Evolutionary conservation across 176 grass and related monocot genomes (phyloP).

Genomic region (Tillandsia leiboldiana): DNA sequence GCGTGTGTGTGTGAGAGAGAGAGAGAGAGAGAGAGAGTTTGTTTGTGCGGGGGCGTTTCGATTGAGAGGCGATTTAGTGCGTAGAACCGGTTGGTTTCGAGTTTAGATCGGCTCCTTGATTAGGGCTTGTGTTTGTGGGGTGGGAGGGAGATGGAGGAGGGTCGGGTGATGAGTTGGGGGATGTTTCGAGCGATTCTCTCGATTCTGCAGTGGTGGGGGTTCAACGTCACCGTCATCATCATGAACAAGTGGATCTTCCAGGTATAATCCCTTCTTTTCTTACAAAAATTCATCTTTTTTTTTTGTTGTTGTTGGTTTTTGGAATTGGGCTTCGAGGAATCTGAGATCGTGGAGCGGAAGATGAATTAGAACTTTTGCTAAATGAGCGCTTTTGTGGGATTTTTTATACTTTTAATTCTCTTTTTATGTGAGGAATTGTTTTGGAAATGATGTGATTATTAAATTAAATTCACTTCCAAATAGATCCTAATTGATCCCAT

Average conservation of each 20-base stretch:
- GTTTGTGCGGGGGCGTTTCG: too few relatives aligned
- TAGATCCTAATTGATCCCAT: background rate
- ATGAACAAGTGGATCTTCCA: slow-evolving; percentile 99
- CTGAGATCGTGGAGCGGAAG: background rate
- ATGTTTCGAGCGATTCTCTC: slow-evolving; percentile 53
- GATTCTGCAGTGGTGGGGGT: slow-evolving; percentile 94
- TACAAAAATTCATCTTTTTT: too few relatives aligned
- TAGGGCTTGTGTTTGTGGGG: background rate
- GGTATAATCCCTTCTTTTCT: slow-evolving; percentile 23
- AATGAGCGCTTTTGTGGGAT: too few relatives aligned
- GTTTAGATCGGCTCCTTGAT: background rate
- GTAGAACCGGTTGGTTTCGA: background rate
- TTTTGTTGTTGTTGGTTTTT: background rate
- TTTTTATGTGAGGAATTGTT: background rate
- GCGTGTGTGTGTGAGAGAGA: too few relatives aligned
- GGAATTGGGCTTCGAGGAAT: background rate
- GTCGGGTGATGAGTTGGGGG: slow-evolving; percentile 31
- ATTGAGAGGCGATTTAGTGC: too few relatives aligned
- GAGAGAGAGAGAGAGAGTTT: too few relatives aligned
- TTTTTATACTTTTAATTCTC: background rate
- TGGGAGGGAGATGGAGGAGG: slow-evolving; percentile 46
- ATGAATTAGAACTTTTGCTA: background rate
- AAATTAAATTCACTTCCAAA: background rate
- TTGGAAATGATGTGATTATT: background rate
- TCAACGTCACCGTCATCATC: slow-evolving; percentile 97